These are phyloP conservation scores for Xylariaceae sp. DNA, from an alignment of 2,329 filamentous ascomycete species.

Conservation along the genomic window DNA sequence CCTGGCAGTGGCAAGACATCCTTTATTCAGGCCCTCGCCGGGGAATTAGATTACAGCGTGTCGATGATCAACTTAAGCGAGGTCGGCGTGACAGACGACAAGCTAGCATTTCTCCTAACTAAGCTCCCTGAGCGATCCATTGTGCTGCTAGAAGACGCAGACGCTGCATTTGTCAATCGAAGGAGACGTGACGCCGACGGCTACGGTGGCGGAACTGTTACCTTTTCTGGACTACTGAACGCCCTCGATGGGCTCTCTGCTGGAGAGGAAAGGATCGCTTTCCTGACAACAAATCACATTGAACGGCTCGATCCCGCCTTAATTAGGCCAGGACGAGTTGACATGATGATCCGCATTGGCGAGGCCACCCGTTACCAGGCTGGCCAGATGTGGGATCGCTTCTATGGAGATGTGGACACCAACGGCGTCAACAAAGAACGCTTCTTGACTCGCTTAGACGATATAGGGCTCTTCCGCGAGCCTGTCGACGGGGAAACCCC, in stretches of 20 bases:
- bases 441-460: conserved; percentile 68
- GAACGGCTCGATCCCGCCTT: conserved; percentile 85
- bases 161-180: conserved; percentile 84
- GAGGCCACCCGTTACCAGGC: conserved; percentile 86
- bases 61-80: conserved; percentile 90
- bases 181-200: conserved; percentile 74
- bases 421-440: conserved; percentile 57
- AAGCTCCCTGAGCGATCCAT: conserved; percentile 81
- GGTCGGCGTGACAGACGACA: conserved; percentile 84
- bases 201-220: conserved; percentile 83
- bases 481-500: conserved; percentile 43
- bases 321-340: conserved; percentile 85
- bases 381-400: conserved; percentile 84
- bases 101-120: conserved; percentile 79
- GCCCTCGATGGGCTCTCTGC: conserved; percentile 89
- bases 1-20: conserved; percentile 92
- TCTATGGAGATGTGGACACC: conserved; percentile 78
- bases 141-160: conserved; percentile 82
- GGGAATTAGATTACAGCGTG: conserved; percentile 88
- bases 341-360: conserved; percentile 87
- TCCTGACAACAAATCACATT: conserved; percentile 92
- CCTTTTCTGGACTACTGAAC: conserved; percentile 86
- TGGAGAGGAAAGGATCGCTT: conserved; percentile 88
- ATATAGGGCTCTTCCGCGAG: conserved; percentile 66
- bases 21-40: conserved; percentile 92